A percentile compares a stretch with the other conserved stretches of the same genome.
Conservation (phyloP, 805 yeast species). For the Candida tallmaniae region DNA sequence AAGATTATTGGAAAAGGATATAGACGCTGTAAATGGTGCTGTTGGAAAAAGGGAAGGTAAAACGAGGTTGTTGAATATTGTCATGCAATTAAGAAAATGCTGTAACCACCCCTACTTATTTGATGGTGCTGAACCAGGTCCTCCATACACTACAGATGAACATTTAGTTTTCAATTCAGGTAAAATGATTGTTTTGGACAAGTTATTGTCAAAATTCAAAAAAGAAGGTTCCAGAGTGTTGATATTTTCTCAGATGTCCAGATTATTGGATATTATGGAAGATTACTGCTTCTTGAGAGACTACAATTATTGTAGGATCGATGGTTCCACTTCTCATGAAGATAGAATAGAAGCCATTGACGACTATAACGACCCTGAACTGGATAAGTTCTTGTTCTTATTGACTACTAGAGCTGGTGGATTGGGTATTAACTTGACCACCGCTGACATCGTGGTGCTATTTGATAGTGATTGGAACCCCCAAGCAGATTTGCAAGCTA, state of each 20-base stretch:
- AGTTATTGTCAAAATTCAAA: slow-evolving; percentile 66
- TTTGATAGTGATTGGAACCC: slow-evolving; percentile 98
- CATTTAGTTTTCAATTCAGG: slow-evolving; percentile 89
- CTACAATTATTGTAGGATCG: slow-evolving; percentile 85
- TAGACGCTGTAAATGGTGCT: slow-evolving; percentile 94
- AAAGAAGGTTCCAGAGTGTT: slow-evolving; percentile 82
- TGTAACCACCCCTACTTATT: slow-evolving; percentile 96
- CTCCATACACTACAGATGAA: slow-evolving; percentile 94
- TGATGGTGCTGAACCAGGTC: slow-evolving; percentile 99
- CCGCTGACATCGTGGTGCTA: slow-evolving; percentile 84
- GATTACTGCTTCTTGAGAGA: slow-evolving; percentile 87
- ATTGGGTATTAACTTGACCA: slow-evolving; percentile 85
- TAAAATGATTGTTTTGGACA: slow-evolving; percentile 85
- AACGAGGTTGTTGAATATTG: slow-evolving; percentile 85
- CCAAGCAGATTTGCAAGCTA: slow-evolving; percentile 95
- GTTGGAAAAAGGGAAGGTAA: slow-evolving; percentile 93
- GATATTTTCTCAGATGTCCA: slow-evolving; percentile 90
- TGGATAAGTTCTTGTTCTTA: slow-evolving; percentile 78
- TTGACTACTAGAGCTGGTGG: slow-evolving; percentile 97
- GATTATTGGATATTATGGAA: slow-evolving; percentile 83
- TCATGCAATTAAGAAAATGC: slow-evolving; percentile 94
- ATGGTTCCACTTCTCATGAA: slow-evolving; percentile 90
- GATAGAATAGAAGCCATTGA: slow-evolving; percentile 91
- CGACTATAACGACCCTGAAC: slow-evolving; percentile 78
- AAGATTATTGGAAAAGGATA: slow-evolving; percentile 82